Percentiles rank a stretch among this genome's conserved stretches.
These are phyloP conservation scores for Pythium sukuiense DNA, from an alignment of 352 stramenopile genomes.

Conservation along the genomic window DNA sequence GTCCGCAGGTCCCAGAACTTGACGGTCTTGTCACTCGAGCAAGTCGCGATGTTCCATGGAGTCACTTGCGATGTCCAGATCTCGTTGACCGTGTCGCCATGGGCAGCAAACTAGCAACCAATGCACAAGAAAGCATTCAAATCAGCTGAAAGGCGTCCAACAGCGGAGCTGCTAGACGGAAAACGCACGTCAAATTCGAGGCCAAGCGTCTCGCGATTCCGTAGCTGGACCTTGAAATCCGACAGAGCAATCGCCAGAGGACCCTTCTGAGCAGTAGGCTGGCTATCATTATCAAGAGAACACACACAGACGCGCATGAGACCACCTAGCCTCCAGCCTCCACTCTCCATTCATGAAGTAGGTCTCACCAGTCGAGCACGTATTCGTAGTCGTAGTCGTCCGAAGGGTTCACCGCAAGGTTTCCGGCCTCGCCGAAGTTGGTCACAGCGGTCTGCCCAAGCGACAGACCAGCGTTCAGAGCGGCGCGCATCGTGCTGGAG, in stretches of 20 bases:
- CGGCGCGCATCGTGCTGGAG: conserved; percentile 45
- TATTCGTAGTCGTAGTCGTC: conserved; percentile 88
- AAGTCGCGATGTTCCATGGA: conserved; percentile 72
- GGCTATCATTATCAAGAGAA: conserved; percentile 29
- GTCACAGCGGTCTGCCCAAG: conserved; percentile 68
- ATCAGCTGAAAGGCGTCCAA: background rate
- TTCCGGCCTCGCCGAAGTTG: conserved; percentile 48
- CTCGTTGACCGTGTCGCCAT: conserved; percentile 81
- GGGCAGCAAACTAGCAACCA: conserved; percentile 55
- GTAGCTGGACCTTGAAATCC: conserved; percentile 65
- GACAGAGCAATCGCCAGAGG: conserved; percentile 69
- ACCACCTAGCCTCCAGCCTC: background rate
- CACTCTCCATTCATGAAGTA: background rate
- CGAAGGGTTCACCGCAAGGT: conserved; percentile 38
- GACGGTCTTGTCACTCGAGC: conserved; percentile 83
- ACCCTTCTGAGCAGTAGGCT: conserved; percentile 59
- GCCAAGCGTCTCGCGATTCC: conserved; percentile 65
- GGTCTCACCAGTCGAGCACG: conserved; percentile 64
- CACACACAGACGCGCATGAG: conserved; percentile 4
- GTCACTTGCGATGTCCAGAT: conserved; percentile 68
- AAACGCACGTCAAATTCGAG: conserved; percentile 49
- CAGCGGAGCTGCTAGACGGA: background rate
- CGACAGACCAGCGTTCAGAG: conserved; percentile 45
- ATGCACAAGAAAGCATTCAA: background rate
- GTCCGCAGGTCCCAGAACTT: conserved; percentile 85